Conservation (phyloP, 805 yeast genomes). For the Saccharomycopsis schoenii region DNA sequence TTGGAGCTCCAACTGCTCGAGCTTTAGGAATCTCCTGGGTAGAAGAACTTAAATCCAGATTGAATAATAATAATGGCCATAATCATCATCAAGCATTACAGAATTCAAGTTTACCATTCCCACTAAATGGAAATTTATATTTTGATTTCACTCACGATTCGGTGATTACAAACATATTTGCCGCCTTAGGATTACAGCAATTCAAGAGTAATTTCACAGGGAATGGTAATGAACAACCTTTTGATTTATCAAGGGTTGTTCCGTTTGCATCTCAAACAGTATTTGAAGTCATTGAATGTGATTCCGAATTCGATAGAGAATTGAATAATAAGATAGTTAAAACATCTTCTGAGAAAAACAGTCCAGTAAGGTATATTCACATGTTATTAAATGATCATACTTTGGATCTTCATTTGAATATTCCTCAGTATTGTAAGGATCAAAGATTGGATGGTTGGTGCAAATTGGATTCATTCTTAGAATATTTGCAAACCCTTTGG, state of each 20-base stretch:
- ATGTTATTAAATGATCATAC: conserved; percentile 19
- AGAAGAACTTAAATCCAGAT: conserved; percentile 29
- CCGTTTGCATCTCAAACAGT: conserved; percentile 19
- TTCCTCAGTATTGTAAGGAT: conserved; percentile 19
- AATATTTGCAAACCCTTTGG: conserved; percentile 17
- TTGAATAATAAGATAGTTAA: conserved; percentile 7
- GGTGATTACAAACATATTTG: conserved; percentile 48
- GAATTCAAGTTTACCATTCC: conserved; percentile 35
- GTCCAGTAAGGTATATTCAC: conserved; percentile 14
- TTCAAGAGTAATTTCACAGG: conserved; percentile 15
- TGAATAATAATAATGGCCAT: conserved; percentile 39
- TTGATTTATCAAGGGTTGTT: conserved; percentile 18
- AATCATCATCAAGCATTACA: conserved; percentile 31
- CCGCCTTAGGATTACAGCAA: conserved; percentile 48
- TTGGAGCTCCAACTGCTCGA: conserved; percentile 48
- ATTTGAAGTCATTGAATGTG: conserved; percentile 19
- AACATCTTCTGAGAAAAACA: conserved; percentile 2
- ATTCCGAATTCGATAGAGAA: conserved; percentile 1
- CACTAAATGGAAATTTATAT: conserved; percentile 42
- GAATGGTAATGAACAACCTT: conserved; percentile 13
- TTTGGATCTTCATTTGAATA: conserved; percentile 14
- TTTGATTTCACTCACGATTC: conserved; percentile 71
- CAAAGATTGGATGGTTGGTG: conserved; percentile 21
- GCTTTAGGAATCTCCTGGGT: conserved; percentile 55
- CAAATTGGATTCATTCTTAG: conserved; percentile 16